These are phyloP conservation scores for Rhizopus delemar DNA, from an alignment of 371 early-diverging fungal species.

Conservation along the genomic window DNA sequence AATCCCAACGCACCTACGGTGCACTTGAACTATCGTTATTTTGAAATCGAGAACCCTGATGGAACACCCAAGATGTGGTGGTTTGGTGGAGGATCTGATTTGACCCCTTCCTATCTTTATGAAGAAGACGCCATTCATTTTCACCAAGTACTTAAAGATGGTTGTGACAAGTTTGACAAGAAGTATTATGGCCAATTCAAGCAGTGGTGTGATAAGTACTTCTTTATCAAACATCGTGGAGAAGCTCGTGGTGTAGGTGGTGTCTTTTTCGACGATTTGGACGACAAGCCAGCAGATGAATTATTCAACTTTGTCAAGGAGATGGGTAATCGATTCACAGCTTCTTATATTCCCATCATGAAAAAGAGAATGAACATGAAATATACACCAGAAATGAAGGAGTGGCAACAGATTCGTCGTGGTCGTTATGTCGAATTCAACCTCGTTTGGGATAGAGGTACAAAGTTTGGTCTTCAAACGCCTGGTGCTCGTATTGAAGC, in stretches of 20 bases:
- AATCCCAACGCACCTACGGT: conserved; percentile 94
- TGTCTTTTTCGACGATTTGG: conserved; percentile 86
- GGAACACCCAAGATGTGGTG: conserved; percentile 67
- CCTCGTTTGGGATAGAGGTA: conserved; percentile 82
- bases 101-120: conserved; percentile 77
- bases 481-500: conserved; percentile 84
- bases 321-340: conserved; percentile 69
- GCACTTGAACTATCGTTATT: conserved; percentile 95
- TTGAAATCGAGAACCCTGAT: conserved; percentile 74
- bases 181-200: conserved; percentile 74
- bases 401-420: conserved; percentile 83
- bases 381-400: conserved; percentile 65
- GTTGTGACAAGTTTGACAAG: conserved; percentile 72
- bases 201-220: conserved; percentile 84
- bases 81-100: conserved; percentile 87
- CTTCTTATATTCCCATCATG: conserved; percentile 79
- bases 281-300: conserved; percentile 61
- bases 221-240: conserved; percentile 70
- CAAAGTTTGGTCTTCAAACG: conserved; percentile 84
- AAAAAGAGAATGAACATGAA: conserved; percentile 64
- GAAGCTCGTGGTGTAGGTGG: conserved; percentile 88
- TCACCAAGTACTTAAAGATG: conserved; percentile 74
- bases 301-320: conserved; percentile 71
- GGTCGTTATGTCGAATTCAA: conserved; percentile 91
- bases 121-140: conserved; percentile 81